phyloP scores from a whole-genome alignment of 2,329 filamentous ascomycete genomes.

The Neonectria faginata region DNA sequence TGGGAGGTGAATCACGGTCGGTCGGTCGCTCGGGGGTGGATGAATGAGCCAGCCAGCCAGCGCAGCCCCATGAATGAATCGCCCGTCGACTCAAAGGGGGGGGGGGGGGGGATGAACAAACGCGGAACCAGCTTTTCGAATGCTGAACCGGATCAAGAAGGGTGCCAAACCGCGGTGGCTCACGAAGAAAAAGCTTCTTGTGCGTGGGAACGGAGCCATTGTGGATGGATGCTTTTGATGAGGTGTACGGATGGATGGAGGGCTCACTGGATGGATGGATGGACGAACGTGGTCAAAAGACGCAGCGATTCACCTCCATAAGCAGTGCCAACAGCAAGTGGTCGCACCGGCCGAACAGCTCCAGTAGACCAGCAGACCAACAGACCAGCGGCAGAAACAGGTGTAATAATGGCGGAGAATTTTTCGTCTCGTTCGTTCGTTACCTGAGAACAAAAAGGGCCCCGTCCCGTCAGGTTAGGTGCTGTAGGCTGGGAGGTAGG shows the following conservation, averaged over 20 bases:
- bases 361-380: conserved; percentile 6
- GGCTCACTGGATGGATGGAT: conserved; percentile 15
- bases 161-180: conserved; percentile 9
- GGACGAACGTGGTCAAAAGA: conserved; percentile 16
- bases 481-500: conserved; percentile 34
- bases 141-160: conserved; percentile 1
- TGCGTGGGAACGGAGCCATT: conserved; percentile 10
- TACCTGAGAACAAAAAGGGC: conserved; percentile 34
- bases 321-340: conserved; percentile 12
- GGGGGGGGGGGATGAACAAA: conserved; percentile 9
- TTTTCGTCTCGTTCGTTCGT: conserved; percentile 36
- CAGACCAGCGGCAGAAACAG: conserved; percentile 13
- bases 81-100: conserved; percentile 21
- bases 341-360: not conserved
- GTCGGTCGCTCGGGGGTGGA: conserved; percentile 38
- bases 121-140: conserved; percentile 15
- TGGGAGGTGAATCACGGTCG: conserved; percentile 43
- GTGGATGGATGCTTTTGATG: conserved; percentile 15
- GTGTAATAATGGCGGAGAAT: conserved; percentile 32
- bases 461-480: conserved; percentile 37
- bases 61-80: conserved; percentile 30
- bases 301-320: conserved; percentile 10
- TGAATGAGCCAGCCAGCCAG: conserved; percentile 10
- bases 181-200: conserved; percentile 22
- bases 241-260: not conserved